Percentiles rank a stretch among this genome's conserved stretches.
Evolutionary conservation across 192 early-diverging fungal genomes (phyloP).

Genomic region (Thamnidium elegans): DNA sequence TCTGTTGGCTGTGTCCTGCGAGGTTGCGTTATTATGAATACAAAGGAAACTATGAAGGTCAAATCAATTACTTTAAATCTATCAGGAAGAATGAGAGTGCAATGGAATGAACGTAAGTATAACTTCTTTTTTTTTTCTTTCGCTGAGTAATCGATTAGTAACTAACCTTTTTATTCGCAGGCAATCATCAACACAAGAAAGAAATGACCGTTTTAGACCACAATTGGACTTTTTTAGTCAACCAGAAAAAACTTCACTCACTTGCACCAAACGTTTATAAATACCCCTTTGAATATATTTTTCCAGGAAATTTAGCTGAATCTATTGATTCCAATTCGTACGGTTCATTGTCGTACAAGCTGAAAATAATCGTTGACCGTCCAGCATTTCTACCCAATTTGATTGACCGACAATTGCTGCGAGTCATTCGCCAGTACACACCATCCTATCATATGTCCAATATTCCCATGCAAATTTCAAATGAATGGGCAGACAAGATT

Average conservation of each 20-base stretch:
- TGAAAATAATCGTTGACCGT: conserved; percentile 53
- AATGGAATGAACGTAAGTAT: conserved; percentile 39
- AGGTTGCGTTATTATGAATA: conserved; percentile 47
- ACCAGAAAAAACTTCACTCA: conserved; percentile 34
- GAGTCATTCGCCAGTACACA: conserved; percentile 45
- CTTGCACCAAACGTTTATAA: conserved; percentile 37
- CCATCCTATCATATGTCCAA: conserved; percentile 39
- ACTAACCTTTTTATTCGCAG: background rate
- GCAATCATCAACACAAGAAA: conserved; percentile 21
- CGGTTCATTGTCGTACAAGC: conserved; percentile 49
- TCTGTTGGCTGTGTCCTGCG: conserved; percentile 47
- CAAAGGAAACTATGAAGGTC: conserved; percentile 47
- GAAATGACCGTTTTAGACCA: conserved; percentile 47
- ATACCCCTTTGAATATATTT: conserved; percentile 54
- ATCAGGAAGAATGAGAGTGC: conserved; percentile 50
- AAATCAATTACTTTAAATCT: conserved; percentile 49
- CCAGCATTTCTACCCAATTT: conserved; percentile 51
- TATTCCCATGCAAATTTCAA: conserved; percentile 43
- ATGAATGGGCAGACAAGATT: conserved; percentile 52
- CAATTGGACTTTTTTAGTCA: conserved; percentile 52
- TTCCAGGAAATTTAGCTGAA: conserved; percentile 60
- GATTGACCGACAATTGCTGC: conserved; percentile 26
- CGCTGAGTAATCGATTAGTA: too few species aligned
- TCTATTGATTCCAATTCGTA: conserved; percentile 41
- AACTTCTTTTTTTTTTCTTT: too few species aligned